These are phyloP conservation scores for Penicillium cataractarum DNA, from an alignment of 495 filamentous ascomycete genomes.

Conservation along the genomic window DNA sequence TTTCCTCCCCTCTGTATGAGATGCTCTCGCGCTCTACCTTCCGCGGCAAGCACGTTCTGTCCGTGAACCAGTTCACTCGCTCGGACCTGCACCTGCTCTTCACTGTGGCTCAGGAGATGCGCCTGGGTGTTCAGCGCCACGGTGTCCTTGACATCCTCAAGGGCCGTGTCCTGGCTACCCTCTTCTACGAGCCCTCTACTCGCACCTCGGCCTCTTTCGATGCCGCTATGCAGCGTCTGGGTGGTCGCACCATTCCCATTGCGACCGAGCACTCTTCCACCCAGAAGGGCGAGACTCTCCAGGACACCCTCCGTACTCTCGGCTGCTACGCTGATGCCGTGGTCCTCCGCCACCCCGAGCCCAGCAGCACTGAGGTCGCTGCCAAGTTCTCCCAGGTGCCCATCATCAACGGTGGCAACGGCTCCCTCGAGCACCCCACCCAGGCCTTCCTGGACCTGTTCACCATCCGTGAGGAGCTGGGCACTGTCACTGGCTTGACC, in stretches of 20 bases:
- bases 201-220: conserved; percentile 96
- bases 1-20: conserved; percentile 64
- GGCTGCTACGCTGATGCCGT: conserved; percentile 93
- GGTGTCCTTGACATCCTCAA: conserved; percentile 86
- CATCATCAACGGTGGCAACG: conserved; percentile 96
- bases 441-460: conserved; percentile 99
- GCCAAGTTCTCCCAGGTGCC: conserved; percentile 86
- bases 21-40: conserved; percentile 80
- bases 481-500: conserved; percentile 88
- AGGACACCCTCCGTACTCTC: conserved; percentile 91
- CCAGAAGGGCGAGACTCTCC: conserved; percentile 89
- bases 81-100: conserved; percentile 90
- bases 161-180: conserved; percentile 80
- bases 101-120: conserved; percentile 96
- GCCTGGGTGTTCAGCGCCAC: conserved; percentile 85
- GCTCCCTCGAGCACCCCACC: conserved; percentile 91
- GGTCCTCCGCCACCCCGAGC: conserved; percentile 87
- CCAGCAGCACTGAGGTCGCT: conserved; percentile 74
- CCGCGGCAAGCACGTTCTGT: conserved; percentile 83
- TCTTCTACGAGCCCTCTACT: conserved; percentile 98
- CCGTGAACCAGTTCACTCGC: conserved; percentile 84
- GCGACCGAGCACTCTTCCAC: conserved; percentile 79
- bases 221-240: conserved; percentile 95
- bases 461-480: conserved; percentile 96
- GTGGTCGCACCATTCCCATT: conserved; percentile 79